phyloP scores from a whole-genome alignment of 139 green algal genomes.

The Ostreobium quekettii region DNA sequence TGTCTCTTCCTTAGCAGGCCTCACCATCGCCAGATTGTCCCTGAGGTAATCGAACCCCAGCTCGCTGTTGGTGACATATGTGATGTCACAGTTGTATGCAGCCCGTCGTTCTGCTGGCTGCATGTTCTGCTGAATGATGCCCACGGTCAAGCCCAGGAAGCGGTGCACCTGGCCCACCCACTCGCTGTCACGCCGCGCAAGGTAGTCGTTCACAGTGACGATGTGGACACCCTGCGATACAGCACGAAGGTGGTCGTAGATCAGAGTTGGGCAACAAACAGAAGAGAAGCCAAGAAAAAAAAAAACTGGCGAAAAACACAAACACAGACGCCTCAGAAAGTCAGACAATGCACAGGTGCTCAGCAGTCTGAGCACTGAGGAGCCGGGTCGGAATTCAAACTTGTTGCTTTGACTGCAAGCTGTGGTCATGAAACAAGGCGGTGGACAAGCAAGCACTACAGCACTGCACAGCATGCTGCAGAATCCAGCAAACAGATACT shows the following conservation, averaged over 20 bases:
- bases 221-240: slow-evolving; percentile 79
- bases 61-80: slow-evolving; percentile 97
- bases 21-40: slow-evolving; percentile 84
- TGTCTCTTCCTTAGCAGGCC: slow-evolving; percentile 7
- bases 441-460: no score
- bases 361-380: no score
- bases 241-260: slow-evolving; percentile 11
- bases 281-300: background rate
- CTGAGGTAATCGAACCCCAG: slow-evolving; percentile 97
- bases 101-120: slow-evolving; percentile 54
- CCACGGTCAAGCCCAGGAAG: slow-evolving; percentile 88
- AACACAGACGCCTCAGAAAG: background rate
- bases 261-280: background rate
- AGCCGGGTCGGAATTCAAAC: no score
- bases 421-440: no score
- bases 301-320: background rate
- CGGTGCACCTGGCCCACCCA: slow-evolving; percentile 92
- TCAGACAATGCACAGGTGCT: no score
- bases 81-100: slow-evolving; percentile 84
- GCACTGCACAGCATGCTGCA: no score
- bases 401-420: no score
- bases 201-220: slow-evolving; percentile 98
- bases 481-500: no score
- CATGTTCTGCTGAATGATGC: slow-evolving; percentile 77
- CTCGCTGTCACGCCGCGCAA: slow-evolving; percentile 87